These are phyloP conservation scores for Penicillium sp. DNA, from an alignment of 2,329 filamentous ascomycete species.

Conservation along the genomic window DNA sequence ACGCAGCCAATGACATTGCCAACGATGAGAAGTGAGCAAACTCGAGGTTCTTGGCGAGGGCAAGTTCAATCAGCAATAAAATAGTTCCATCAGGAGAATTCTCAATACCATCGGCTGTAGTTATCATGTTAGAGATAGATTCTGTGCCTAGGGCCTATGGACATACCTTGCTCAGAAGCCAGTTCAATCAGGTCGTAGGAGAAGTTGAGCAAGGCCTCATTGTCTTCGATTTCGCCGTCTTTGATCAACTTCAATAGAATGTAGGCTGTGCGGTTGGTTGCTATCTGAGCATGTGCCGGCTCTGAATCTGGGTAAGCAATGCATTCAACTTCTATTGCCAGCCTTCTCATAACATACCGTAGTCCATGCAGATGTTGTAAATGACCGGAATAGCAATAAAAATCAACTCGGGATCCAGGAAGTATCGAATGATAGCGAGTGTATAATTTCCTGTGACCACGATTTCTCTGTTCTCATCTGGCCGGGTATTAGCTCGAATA, in stretches of 20 bases:
- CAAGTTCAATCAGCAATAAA: slow-evolving; percentile 35
- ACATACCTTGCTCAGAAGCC: slow-evolving; percentile 41
- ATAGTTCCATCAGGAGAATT: slow-evolving; percentile 38
- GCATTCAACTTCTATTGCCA: not conserved
- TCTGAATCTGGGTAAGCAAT: slow-evolving; percentile 32
- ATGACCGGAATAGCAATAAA: slow-evolving; percentile 46
- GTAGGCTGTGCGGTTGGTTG: slow-evolving; percentile 38
- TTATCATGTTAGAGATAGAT: slow-evolving; percentile 6
- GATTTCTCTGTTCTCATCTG: slow-evolving; percentile 45
- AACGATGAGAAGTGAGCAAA: slow-evolving; percentile 36
- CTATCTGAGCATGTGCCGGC: slow-evolving; percentile 42
- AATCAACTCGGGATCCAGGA: slow-evolving; percentile 36
- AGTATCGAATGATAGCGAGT: slow-evolving; percentile 37
- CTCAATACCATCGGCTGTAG: slow-evolving; percentile 36
- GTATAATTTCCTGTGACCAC: slow-evolving; percentile 44
- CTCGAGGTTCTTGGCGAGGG: slow-evolving; percentile 26
- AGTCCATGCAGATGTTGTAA: slow-evolving; percentile 50
- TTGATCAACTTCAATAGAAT: slow-evolving; percentile 39
- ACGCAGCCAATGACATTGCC: slow-evolving; percentile 34
- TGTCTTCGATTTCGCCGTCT: slow-evolving; percentile 33
- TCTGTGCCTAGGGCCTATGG: not conserved
- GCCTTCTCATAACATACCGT: slow-evolving; percentile 30
- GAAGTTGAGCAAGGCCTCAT: slow-evolving; percentile 36
- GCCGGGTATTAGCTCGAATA: slow-evolving; percentile 11
- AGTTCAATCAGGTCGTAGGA: slow-evolving; percentile 44